These are phyloP conservation scores for Fagopyrum homotropicum DNA, from an alignment of 148 eudicot species.

Conservation along the genomic window DNA sequence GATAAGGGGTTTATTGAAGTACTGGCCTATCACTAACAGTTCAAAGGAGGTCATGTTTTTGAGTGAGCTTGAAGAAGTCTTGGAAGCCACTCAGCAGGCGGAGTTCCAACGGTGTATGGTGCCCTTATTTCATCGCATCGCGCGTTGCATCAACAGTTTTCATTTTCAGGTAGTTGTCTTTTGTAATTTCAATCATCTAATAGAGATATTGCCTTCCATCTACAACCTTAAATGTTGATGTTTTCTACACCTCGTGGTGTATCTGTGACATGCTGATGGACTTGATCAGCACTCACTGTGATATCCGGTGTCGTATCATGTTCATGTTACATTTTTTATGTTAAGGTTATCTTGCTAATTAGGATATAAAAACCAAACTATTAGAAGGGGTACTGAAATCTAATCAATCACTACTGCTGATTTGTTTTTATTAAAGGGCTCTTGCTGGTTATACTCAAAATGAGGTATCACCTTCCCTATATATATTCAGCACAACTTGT, in stretches of 20 bases:
- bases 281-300: neutral
- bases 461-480: too few relatives aligned
- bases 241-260: too few relatives aligned
- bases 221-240: too few relatives aligned
- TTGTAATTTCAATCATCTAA: neutral
- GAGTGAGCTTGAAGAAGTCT: slow-evolving; percentile 6
- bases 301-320: neutral
- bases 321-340: too few relatives aligned
- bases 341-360: too few relatives aligned
- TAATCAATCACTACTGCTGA: too few relatives aligned
- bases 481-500: too few relatives aligned
- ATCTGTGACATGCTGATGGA: neutral
- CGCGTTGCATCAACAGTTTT: neutral
- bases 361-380: too few relatives aligned
- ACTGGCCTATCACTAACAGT: slow-evolving; percentile 8
- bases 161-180: neutral
- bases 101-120: slow-evolving; percentile 4
- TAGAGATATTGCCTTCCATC: too few relatives aligned
- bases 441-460: too few relatives aligned
- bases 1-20: slow-evolving; percentile 3
- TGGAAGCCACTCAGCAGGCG: neutral
- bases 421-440: too few relatives aligned
- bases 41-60: neutral
- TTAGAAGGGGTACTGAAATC: too few relatives aligned
- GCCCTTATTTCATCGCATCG: neutral